Percentiles rank a stretch among this genome's conserved stretches.
These are phyloP conservation scores for Globisporangium lucens DNA, from an alignment of 352 stramenopile species.

Conservation along the genomic window DNA sequence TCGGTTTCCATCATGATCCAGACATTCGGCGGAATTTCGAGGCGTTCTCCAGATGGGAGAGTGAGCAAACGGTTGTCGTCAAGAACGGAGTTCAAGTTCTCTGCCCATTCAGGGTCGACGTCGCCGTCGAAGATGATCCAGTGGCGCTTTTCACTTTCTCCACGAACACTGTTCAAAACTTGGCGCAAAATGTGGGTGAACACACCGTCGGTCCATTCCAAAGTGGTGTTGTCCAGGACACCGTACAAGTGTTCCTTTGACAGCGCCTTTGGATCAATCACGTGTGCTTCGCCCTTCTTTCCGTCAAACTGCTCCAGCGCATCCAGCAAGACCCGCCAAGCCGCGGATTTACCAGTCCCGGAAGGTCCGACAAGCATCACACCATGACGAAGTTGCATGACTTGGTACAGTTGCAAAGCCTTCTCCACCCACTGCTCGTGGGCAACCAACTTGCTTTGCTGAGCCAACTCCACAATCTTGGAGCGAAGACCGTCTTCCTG, in stretches of 20 bases:
- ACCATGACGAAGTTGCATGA: slow-evolving; percentile 96
- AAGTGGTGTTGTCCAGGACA: slow-evolving; percentile 98
- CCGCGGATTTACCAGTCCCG: slow-evolving; percentile 96
- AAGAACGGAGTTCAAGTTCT: slow-evolving; percentile 99
- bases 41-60: slow-evolving; percentile 97
- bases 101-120: slow-evolving; percentile 99
- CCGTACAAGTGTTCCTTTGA: slow-evolving; percentile 99
- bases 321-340: slow-evolving; percentile 92
- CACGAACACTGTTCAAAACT: slow-evolving; percentile 96
- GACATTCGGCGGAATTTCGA: slow-evolving; percentile 98
- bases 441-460: slow-evolving; percentile 83
- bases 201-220: slow-evolving; percentile 99
- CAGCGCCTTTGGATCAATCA: slow-evolving; percentile 99
- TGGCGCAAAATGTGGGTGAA: slow-evolving; percentile 97
- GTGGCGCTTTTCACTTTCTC: slow-evolving; percentile 94
- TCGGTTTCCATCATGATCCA: slow-evolving; percentile 99
- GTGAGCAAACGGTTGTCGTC: slow-evolving; percentile 99
- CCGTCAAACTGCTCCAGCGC: slow-evolving; percentile 94
- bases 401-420: slow-evolving; percentile 98
- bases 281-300: slow-evolving; percentile 95
- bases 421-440: slow-evolving; percentile 97
- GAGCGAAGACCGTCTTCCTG: slow-evolving; percentile 87
- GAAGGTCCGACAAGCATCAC: slow-evolving; percentile 99
- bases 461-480: slow-evolving; percentile 92
- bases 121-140: slow-evolving; percentile 99